Base-by-base conservation (phyloP, 2,329 filamentous ascomycete genomes). In the Aspergillus pseudoviridinutans region DNA sequence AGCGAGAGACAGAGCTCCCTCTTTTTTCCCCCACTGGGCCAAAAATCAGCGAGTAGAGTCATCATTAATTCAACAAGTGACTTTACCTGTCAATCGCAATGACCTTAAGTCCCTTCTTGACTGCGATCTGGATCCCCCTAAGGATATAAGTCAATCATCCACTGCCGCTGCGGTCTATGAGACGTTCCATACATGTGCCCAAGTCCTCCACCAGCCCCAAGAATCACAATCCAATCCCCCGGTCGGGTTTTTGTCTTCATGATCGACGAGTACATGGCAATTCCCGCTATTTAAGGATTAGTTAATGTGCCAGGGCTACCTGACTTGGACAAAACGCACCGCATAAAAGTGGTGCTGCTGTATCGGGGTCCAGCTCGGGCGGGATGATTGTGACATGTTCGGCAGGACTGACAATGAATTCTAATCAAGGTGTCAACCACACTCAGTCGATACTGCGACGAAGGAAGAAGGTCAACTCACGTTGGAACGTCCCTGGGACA, bases 211-310 rank as follows among this genome's bases (percentile, higher is more conserved):
- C 73, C 73, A 22, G 73, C 73, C 12, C 73, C 73, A 12, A 71
- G 61, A 9, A 76, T 64, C 24, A 69, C 70, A 42, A 76, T 63
- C 66, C 70, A 76, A 44, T 75, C 66, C 14, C 72, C 73, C 0
- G 66, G 64, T 22, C 65, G 64, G 27, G 72, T 62, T 44, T 67
- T 74, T 5, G 72, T 70, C 54, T 75, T 75, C 61, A 68, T 69
- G 17, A 76, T 72, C 1, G 73, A 74, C 10, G 71, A 75, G 53
- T 74, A 75, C 68, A 74, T 74, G 0, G 73, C 70, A 49, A 76
- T 71, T 5, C 73, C 73, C 32, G 73, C 73, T 74, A 44, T 3
- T 56, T 0, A 27, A 1, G 17, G 6, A 46, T 64, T 25, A 59
- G 57, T 10, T 0, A 25, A 29, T 29, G 28, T 28, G 7, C 4